phyloP scores from a whole-genome alignment of 106 monocot species.

The Ottelia alismoides region DNA sequence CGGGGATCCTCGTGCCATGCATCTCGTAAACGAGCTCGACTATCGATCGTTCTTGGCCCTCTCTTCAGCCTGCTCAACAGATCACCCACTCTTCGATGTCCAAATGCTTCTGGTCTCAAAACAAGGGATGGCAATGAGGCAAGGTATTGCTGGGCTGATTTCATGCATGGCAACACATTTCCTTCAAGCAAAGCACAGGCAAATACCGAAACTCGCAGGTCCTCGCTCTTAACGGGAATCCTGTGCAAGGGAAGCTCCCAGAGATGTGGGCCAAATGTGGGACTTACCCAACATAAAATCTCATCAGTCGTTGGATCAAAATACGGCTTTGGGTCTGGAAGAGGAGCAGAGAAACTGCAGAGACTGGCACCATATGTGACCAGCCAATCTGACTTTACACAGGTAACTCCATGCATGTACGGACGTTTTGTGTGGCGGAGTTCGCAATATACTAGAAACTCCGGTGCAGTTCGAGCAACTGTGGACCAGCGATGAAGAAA shows the following conservation, averaged over 20 bases:
- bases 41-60: slow-evolving; percentile 37
- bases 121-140: slow-evolving; percentile 42
- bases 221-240: slow-evolving; percentile 39
- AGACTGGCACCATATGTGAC: slow-evolving; percentile 56
- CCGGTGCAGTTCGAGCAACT: slow-evolving; percentile 63
- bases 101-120: slow-evolving; percentile 41
- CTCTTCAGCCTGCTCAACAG: slow-evolving; percentile 46
- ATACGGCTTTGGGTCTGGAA: slow-evolving; percentile 65
- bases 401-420: slow-evolving; percentile 90
- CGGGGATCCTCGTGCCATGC: slow-evolving; percentile 47
- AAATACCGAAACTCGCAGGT: slow-evolving; percentile 44
- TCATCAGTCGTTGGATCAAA: slow-evolving; percentile 65
- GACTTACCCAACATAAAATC: slow-evolving; percentile 71
- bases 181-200: slow-evolving; percentile 81
- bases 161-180: slow-evolving; percentile 69
- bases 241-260: slow-evolving; percentile 81
- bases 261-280: slow-evolving; percentile 70
- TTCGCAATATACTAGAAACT: slow-evolving; percentile 74
- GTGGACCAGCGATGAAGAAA: slow-evolving; percentile 74
- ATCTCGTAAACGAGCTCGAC: slow-evolving; percentile 44
- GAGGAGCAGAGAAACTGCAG: slow-evolving; percentile 72
- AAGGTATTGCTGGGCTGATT: slow-evolving; percentile 27
- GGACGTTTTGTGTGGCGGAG: slow-evolving; percentile 54
- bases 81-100: slow-evolving; percentile 65
- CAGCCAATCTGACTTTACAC: slow-evolving; percentile 77